Evolutionary conservation across 331 rosid species (phyloP).

Genomic region (Pyracantha coccinea): DNA sequence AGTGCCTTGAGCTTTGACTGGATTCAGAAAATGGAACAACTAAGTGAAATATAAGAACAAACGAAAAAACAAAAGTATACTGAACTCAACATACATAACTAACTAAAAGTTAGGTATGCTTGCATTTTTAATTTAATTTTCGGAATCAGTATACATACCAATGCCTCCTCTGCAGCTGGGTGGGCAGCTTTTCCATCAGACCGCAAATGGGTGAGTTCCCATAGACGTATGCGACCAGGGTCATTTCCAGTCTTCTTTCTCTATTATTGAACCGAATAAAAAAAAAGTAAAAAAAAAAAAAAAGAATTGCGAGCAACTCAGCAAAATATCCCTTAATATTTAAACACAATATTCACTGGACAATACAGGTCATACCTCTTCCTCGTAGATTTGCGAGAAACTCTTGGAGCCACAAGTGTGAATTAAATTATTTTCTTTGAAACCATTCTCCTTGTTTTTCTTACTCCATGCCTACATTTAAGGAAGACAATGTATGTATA

Average conservation of each 20-base stretch:
- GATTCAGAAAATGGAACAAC: not conserved
- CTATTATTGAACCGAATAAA: not conserved
- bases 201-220: not conserved
- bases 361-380: not conserved
- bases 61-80: not conserved
- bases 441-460: slow-evolving; percentile 1
- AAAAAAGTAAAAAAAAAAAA: not conserved
- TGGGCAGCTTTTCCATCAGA: not conserved
- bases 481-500: not conserved
- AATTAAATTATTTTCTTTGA: not conserved
- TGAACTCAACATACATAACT: not conserved
- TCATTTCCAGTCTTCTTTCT: not conserved
- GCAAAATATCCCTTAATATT: not conserved
- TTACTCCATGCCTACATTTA: not conserved
- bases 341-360: not conserved
- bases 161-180: slow-evolving; percentile 3
- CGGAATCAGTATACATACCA: not conserved
- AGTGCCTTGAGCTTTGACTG: slow-evolving; percentile 5
- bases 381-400: not conserved
- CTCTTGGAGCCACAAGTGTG: slow-evolving; percentile 4
- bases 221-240: not conserved
- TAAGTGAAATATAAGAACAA: not conserved
- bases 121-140: not conserved
- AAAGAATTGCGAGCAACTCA: not conserved
- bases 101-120: not conserved